Base-by-base conservation (phyloP, 768 basidiomycete genomes). In the Amanita phalloides region DNA sequence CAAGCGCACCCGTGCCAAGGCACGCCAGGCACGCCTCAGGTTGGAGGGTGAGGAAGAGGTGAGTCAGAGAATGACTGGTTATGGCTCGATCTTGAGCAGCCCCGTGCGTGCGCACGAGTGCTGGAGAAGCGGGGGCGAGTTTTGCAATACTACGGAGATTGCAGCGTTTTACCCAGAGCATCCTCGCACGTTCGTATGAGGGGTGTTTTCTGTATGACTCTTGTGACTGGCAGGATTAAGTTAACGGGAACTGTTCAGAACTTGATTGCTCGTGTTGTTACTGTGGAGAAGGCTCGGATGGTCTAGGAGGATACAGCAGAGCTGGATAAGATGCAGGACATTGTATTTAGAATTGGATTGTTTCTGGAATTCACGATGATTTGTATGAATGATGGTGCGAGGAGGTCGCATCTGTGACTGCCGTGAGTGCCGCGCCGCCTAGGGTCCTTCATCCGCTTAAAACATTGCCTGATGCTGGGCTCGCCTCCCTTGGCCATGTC, bases 1-100 rank as follows among this genome's bases (percentile, higher is more conserved):
- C 59, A 68, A 67, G 63, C 71, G 69, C 51, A 61, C 64, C 51
- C 68, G 73, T 44, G 68, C 68, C 32, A 64, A 66, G 53, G 62
- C 67, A 28, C 62, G 65, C 21, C 62, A 69, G 54, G 66, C 64
- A 47, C 68, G 69, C 53, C 58, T 72, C 58, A 68, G 66, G 64
- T 66, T 76, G 53, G 64, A 66, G 35, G 74, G 74, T 60, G 70
- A 71, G 55, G 70, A 71, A 56, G 74, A 76, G 71, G 74, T 76
- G 65, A 73, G 72, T 71, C 60, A 69, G 51, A 45, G 43, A 52
- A 8, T 45, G 44, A 45, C 6, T 32, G 35, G 45, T 45, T 52
- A 52, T 45, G 51, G 51, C 23, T 36, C 51, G 14, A 45, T 52
- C 13, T 25, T 35, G 44, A 13, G 33, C 41, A 35, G 43, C 25